Percentiles rank a stretch among this genome's conserved stretches.
Conservation (phyloP, 495 filamentous ascomycete genomes). For the Podospora pseudocomata region DNA sequence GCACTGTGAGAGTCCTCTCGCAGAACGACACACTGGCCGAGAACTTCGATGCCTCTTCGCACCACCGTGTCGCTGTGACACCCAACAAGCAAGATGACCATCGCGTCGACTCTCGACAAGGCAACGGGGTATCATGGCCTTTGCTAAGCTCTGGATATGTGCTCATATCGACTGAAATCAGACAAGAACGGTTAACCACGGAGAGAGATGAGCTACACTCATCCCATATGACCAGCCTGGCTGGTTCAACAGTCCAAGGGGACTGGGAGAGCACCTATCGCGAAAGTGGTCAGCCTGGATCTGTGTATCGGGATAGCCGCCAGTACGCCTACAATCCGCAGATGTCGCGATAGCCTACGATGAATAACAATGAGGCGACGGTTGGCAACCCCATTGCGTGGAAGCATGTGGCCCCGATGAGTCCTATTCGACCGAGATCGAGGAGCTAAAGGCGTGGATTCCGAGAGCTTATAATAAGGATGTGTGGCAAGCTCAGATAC, state of each 20-base stretch:
- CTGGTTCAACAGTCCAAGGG: slow-evolving; percentile 1
- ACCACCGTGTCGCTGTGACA: slow-evolving; percentile 1
- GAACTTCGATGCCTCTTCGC: slow-evolving; percentile 1
- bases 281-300: background rate
- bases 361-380: background rate
- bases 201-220: background rate
- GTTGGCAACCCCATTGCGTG: background rate
- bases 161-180: slow-evolving; percentile 1
- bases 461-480: background rate
- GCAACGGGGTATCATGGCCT: background rate
- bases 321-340: background rate
- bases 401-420: background rate
- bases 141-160: background rate
- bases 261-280: background rate
- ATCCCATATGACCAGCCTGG: background rate
- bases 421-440: background rate
- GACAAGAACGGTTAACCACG: background rate
- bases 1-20: background rate
- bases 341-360: background rate
- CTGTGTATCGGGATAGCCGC: background rate
- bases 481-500: background rate
- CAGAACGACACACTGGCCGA: slow-evolving; percentile 8
- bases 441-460: background rate
- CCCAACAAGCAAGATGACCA: background rate
- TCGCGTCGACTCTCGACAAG: background rate